These are phyloP conservation scores for Triticum timopheevii DNA, from an alignment of 176 grass and related monocot species.

Conservation along the genomic window DNA sequence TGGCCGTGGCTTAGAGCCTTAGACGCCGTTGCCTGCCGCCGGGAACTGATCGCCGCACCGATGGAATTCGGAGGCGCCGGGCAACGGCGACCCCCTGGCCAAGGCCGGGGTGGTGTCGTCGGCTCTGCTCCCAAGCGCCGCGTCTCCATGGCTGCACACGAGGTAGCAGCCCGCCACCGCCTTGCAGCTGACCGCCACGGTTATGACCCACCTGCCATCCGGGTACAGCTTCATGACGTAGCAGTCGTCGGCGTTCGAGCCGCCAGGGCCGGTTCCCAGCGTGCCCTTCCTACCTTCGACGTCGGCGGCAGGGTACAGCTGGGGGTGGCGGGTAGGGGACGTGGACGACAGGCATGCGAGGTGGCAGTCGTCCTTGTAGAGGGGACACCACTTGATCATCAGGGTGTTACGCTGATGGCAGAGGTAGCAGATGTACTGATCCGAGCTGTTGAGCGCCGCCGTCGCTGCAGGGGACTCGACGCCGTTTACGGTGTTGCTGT, in stretches of 20 bases:
- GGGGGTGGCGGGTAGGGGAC: background rate
- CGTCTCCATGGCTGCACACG: slow-evolving; percentile 12
- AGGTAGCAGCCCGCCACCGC: slow-evolving; percentile 32
- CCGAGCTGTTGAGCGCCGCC: background rate
- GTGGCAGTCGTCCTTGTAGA: slow-evolving; percentile 28
- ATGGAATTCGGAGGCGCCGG: slow-evolving; percentile 5
- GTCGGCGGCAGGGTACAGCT: background rate
- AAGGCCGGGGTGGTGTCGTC: background rate
- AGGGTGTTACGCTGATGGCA: slow-evolving; percentile 16
- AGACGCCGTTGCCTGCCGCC: background rate
- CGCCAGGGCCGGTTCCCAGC: background rate
- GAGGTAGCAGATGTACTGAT: slow-evolving; percentile 44
- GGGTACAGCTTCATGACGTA: slow-evolving; percentile 49
- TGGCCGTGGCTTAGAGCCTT: background rate
- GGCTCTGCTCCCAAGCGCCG: background rate
- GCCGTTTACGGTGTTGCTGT: background rate
- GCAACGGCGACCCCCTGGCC: background rate
- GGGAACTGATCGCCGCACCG: slow-evolving; percentile 30
- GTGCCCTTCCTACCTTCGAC: background rate
- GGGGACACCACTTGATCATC: slow-evolving; percentile 34
- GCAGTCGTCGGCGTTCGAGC: slow-evolving; percentile 8
- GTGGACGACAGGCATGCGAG: slow-evolving; percentile 6
- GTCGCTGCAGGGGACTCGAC: background rate
- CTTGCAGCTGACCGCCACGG: slow-evolving; percentile 29
- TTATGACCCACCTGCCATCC: slow-evolving; percentile 31